Percentiles rank a stretch among this genome's conserved stretches.
Conservation (phyloP, 306 rosid genomes). For the Quercus robur region DNA sequence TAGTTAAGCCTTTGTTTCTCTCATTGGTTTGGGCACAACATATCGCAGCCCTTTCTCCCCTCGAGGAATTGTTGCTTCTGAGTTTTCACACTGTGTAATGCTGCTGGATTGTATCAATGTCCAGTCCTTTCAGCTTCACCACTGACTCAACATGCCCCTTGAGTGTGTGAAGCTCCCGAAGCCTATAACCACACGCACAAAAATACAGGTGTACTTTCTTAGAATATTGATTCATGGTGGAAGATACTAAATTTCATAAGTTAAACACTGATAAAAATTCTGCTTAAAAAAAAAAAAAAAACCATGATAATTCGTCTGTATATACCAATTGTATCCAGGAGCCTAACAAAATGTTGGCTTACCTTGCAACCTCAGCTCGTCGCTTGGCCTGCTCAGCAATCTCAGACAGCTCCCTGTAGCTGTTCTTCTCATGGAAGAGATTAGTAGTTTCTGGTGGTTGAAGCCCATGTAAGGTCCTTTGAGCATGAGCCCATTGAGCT, state of each 20-base stretch:
- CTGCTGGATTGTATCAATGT: constrained; percentile 92
- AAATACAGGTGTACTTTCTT: no score
- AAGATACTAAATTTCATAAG: not conserved
- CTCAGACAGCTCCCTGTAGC: constrained; percentile 91
- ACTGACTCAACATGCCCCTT: constrained; percentile 99
- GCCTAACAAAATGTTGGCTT: constrained; percentile 6
- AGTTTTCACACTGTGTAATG: constrained; percentile 82
- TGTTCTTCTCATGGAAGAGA: constrained; percentile 75
- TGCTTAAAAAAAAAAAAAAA: not conserved
- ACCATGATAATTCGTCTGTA: not conserved
- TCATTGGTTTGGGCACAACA: constrained; percentile 16
- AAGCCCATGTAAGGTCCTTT: constrained; percentile 94
- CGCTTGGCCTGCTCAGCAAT: constrained; percentile 98
- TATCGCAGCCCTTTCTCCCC: constrained; percentile 24
- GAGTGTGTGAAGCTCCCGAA: constrained; percentile 91
- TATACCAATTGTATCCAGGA: not conserved
- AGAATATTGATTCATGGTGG: not conserved
- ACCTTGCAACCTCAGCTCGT: constrained; percentile 99
- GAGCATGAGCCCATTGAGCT: constrained; percentile 99
- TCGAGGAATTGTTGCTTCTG: not conserved
- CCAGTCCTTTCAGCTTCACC: constrained; percentile 94
- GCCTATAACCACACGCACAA: constrained; percentile 42
- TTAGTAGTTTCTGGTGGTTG: constrained; percentile 68
- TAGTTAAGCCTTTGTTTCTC: constrained; percentile 33
- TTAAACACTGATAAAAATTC: not conserved